phyloP scores from a whole-genome alignment of 495 filamentous ascomycete species.

The Penicillium chermesinum region DNA sequence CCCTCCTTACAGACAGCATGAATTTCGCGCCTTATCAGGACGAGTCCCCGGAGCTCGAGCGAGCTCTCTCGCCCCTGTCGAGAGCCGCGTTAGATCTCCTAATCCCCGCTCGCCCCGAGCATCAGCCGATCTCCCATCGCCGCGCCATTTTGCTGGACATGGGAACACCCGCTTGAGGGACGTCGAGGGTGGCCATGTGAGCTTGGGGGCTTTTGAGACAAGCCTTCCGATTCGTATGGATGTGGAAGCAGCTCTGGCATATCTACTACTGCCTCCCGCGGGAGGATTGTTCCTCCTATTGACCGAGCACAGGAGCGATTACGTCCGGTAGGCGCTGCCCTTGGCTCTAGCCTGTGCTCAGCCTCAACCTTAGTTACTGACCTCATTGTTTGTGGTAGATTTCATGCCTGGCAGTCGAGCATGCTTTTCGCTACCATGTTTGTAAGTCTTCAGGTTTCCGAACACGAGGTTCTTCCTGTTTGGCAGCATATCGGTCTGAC shows the following conservation, averaged over 20 bases:
- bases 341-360: neutral
- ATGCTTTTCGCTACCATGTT: slow-evolving; percentile 83
- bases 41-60: slow-evolving; percentile 69
- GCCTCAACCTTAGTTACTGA: neutral
- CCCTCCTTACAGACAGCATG: slow-evolving; percentile 43
- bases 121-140: slow-evolving; percentile 38
- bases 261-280: slow-evolving; percentile 78
- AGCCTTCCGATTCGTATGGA: slow-evolving; percentile 78
- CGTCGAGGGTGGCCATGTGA: slow-evolving; percentile 53
- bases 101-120: slow-evolving; percentile 34
- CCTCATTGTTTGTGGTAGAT: slow-evolving; percentile 44
- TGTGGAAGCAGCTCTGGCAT: slow-evolving; percentile 87
- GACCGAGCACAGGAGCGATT: slow-evolving; percentile 91
- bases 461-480: no score
- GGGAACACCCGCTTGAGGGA: slow-evolving; percentile 36
- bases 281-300: slow-evolving; percentile 81
- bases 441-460: slow-evolving; percentile 54
- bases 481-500: slow-evolving; percentile 9
- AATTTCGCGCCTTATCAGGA: slow-evolving; percentile 97
- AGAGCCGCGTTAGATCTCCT: slow-evolving; percentile 48
- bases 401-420: slow-evolving; percentile 93
- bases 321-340: slow-evolving; percentile 64
- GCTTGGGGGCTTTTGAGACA: slow-evolving; percentile 69
- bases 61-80: slow-evolving; percentile 65
- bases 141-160: slow-evolving; percentile 36